phyloP scores from a whole-genome alignment of 2,329 filamentous ascomycete genomes.

The Grosmannia huntii region DNA sequence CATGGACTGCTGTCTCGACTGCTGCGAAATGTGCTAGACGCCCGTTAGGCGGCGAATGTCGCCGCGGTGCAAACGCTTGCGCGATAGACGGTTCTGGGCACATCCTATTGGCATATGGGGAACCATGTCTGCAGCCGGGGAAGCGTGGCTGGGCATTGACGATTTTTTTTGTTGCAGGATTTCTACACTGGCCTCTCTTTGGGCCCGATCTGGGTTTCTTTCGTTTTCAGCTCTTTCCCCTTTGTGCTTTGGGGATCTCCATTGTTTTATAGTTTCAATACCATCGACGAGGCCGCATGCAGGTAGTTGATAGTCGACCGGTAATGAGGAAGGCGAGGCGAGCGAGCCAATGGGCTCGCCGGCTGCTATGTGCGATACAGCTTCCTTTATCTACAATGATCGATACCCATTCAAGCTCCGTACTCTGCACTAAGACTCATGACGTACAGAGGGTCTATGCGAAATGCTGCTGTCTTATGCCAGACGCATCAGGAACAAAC shows the following conservation, averaged over 20 bases:
- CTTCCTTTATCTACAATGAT: not conserved
- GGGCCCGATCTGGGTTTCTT: not conserved
- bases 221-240: not conserved
- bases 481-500: no score
- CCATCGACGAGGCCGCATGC: not conserved
- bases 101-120: not conserved
- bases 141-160: not conserved
- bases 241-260: not conserved
- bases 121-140: not conserved
- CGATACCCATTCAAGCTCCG: no score
- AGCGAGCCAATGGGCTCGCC: not conserved
- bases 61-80: not conserved
- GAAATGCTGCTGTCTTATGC: no score
- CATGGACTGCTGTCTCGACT: slow-evolving; percentile 36
- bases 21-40: slow-evolving; percentile 27
- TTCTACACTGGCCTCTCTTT: not conserved
- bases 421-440: no score
- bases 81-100: not conserved
- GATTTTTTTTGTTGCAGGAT: not conserved
- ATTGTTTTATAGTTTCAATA: not conserved
- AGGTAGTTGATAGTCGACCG: not conserved
- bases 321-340: not conserved
- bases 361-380: not conserved
- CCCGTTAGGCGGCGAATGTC: no score
- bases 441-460: no score